phyloP scores from a whole-genome alignment of 495 filamentous ascomycete genomes.

The Peziza echinospora region DNA sequence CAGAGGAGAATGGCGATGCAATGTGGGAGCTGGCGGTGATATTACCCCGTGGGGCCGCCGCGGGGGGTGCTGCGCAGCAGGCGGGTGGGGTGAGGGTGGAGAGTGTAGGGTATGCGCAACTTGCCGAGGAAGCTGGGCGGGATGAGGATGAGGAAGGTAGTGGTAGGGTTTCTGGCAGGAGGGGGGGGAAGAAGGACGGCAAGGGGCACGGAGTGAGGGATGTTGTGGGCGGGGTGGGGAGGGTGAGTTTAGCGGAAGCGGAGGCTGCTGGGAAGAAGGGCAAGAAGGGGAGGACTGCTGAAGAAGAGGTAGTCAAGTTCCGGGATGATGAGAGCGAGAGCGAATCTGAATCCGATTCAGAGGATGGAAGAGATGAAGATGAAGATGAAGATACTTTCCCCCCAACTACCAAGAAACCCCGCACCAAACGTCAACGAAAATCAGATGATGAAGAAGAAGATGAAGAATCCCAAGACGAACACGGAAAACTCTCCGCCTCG shows the following conservation, averaged over 20 bases:
- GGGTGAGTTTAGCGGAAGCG: no score
- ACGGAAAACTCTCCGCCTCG: neutral
- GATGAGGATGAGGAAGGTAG: slow-evolving; percentile 1
- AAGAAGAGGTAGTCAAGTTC: no score
- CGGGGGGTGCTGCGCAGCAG: neutral
- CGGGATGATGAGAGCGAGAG: no score
- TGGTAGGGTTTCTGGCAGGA: slow-evolving; percentile 17
- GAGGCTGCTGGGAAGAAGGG: neutral
- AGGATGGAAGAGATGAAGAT: no score
- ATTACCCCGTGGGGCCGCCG: neutral
- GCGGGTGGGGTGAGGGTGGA: slow-evolving; percentile 18
- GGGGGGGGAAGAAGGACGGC: slow-evolving; percentile 4
- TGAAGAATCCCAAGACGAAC: neutral
- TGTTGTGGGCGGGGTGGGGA: no score
- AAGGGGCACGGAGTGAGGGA: no score
- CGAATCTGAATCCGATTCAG: no score
- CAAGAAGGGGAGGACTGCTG: no score
- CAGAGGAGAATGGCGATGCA: slow-evolving; percentile 58
- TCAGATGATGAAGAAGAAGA: slow-evolving; percentile 1
- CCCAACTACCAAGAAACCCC: no score
- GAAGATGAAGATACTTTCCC: no score
- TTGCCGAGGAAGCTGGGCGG: slow-evolving; percentile 1
- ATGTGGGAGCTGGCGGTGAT: slow-evolving; percentile 54
- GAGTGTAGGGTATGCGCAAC: slow-evolving; percentile 24
- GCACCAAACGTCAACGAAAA: no score